A percentile compares a stretch with the other conserved stretches of the same genome.
Conservation (phyloP, 177 flowering plant species). For the Tripterygium wilfordii region DNA sequence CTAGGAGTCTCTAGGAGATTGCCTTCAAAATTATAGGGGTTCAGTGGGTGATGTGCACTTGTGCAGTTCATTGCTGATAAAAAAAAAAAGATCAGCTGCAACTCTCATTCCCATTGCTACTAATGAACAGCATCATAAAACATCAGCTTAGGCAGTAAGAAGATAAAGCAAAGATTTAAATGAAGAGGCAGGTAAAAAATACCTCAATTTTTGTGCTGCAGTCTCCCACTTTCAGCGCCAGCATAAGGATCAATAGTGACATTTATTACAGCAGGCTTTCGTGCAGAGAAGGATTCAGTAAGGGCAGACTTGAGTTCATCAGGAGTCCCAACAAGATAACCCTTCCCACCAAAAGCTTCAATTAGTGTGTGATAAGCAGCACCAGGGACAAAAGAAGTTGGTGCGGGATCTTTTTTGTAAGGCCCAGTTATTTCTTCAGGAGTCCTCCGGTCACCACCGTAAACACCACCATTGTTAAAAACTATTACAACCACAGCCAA, state of each 20-base stretch:
- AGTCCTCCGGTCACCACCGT: constrained; percentile 92
- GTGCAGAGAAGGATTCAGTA: constrained; percentile 70
- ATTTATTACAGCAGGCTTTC: constrained; percentile 91
- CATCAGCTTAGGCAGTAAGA: too few relatives aligned
- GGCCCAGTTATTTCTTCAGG: constrained; percentile 85
- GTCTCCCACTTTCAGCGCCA: constrained; percentile 96
- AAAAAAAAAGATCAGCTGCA: too few relatives aligned
- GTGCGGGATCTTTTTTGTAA: constrained; percentile 91
- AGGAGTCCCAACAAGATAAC: constrained; percentile 85
- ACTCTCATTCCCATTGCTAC: too few relatives aligned
- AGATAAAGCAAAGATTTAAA: too few relatives aligned
- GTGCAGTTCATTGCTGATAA: too few relatives aligned
- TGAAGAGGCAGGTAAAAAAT: not conserved
- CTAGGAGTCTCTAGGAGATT: too few relatives aligned
- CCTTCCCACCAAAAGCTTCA: constrained; percentile 98
- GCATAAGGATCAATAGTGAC: constrained; percentile 93
- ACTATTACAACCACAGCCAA: constrained; percentile 89
- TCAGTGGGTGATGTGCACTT: too few relatives aligned
- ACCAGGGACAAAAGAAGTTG: constrained; percentile 90
- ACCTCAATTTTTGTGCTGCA: constrained; percentile 92
- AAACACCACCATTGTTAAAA: constrained; percentile 96
- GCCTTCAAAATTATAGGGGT: too few relatives aligned
- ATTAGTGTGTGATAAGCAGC: constrained; percentile 84
- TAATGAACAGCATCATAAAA: too few relatives aligned
- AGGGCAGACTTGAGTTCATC: constrained; percentile 85